Base-by-base conservation (phyloP, 495 filamentous ascomycete species). In the Zalerion maritima region DNA sequence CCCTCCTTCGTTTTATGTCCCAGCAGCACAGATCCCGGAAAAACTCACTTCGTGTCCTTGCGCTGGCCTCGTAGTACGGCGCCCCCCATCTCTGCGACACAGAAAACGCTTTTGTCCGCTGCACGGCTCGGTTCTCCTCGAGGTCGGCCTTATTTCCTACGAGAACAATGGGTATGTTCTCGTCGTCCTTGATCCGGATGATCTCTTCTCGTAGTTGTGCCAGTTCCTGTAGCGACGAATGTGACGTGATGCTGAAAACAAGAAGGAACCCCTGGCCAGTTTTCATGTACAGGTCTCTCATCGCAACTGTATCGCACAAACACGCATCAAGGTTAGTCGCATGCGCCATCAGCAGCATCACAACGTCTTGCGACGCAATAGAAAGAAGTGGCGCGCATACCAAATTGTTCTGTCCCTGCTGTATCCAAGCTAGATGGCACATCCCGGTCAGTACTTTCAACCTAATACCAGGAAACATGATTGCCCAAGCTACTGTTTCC, bases 61-160 rank as follows among this genome's bases (percentile, higher is more conserved):
- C 89, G 30, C 75, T 83, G 14, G 89, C 80, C 60, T 97, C 89
- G 50, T 96, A 96, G 52, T 94, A 94, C 2, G 89, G 91, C 16
- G 79, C 81, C 22, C 78, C 78, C 89, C 89, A 97, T 43, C 64
- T 74, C 45, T 91, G 81, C 11, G 78, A 82, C 29, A 94, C 63
- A n/a, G 70, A 56, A 48, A 94, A 94, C 12, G 84, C 89, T 35
- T 75, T 76, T 24, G 77, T 69, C 12, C 84, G 73, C 13, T 81
- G 75, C 16, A 97, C 84, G 11, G 69, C 70, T 19, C 89, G 76
- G 45, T 93, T 81, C 45, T 93, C 85, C 54, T 92, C 84, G 8
- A 97, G 71, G 45, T 97, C 89, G 17, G 78, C 82, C 54, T 97
- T 97, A 62, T 97, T 97, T 39, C 89, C 89, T 18, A 94, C 87